Evolutionary conservation across 2,329 filamentous ascomycete genomes (phyloP), one percentile per base, ranked within the genome.

Genomic region (Penicillium sp.): DNA sequence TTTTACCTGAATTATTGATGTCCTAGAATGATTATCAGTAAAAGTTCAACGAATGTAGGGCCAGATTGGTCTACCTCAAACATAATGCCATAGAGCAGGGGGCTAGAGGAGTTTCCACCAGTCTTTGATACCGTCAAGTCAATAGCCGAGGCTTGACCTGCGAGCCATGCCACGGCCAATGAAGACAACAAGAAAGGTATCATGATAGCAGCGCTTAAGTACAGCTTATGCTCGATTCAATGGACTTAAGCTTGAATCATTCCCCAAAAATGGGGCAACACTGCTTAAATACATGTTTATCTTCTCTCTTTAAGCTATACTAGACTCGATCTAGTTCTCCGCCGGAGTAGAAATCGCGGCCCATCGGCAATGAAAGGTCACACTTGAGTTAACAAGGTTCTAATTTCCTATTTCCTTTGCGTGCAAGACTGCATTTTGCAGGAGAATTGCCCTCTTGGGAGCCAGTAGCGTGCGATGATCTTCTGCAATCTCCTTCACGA

Each of bases 1-100:
- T 19, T 39, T 19, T 19, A 39, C 35, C 35, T 11, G 84, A 87
- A 70, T 89, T 84, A 71, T 86, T 86, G 70, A 87, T 87, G 53
- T 86, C 84, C 82, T 85, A 49, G 35, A 14, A 9, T 13, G 16
- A 10, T 0, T 14, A 50, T 24, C 10, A 35, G 24, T 26, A 44
- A 22, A 16, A 8, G 2, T 37, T 22, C n/a, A n/a, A 5, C 9
- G 9, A 9, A 3, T 8, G 1, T 4, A 10, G n/a, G 33, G 14
- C 5, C 39, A 10, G 13, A 6, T 24, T 14, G 13, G 31, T 39
- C 29, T 26, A 75, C 73, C 65, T 78, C 77, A 52, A 74, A 73
- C 70, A 79, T 77, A n/a, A 79, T 64, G 1, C 76, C 77, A 68
- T 78, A 79, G 53, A 75, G 68, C 11, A 74, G 62, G 9, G 74